Percentiles rank a stretch among this genome's conserved stretches.
Conservation (phyloP, 441 rosid genomes). For the Adansonia rubrostipa region DNA sequence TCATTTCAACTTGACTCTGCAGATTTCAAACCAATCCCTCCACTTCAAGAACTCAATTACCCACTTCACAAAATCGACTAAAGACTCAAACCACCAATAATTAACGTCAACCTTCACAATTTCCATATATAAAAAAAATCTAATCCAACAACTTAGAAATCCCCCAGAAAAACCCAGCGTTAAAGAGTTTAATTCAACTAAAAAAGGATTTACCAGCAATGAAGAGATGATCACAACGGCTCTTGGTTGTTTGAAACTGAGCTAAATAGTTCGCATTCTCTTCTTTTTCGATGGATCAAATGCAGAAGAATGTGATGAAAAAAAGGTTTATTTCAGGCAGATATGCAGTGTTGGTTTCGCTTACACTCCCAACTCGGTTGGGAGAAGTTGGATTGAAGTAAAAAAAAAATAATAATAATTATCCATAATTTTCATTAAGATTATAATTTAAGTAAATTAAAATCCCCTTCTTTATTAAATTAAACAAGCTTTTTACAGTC, state of each 20-base stretch:
- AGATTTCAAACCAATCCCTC: background rate
- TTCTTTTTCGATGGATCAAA: constrained; percentile 49
- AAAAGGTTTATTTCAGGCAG: background rate
- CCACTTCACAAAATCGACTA: constrained; percentile 10
- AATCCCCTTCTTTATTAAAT: background rate
- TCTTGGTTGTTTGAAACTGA: constrained; percentile 90
- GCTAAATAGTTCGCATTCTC: constrained; percentile 73
- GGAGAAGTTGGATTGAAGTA: constrained; percentile 8
- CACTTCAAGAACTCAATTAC: background rate
- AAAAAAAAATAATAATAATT: background rate
- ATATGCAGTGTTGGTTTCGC: constrained; percentile 10
- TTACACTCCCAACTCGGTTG: constrained; percentile 3
- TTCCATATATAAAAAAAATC: background rate
- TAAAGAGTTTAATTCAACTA: background rate
- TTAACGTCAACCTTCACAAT: constrained; percentile 15
- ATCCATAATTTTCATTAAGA: background rate
- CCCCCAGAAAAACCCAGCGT: constrained; percentile 9
- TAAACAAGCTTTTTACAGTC: background rate
- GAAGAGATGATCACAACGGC: constrained; percentile 76
- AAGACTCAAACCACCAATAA: background rate
- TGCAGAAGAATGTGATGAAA: background rate
- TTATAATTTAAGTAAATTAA: constrained; percentile 1
- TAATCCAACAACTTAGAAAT: background rate
- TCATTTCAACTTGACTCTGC: too few species aligned
- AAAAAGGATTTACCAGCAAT: constrained; percentile 63